These are phyloP conservation scores for Zoysia japonica DNA, from an alignment of 176 grass and related monocot species.

Conservation along the genomic window DNA sequence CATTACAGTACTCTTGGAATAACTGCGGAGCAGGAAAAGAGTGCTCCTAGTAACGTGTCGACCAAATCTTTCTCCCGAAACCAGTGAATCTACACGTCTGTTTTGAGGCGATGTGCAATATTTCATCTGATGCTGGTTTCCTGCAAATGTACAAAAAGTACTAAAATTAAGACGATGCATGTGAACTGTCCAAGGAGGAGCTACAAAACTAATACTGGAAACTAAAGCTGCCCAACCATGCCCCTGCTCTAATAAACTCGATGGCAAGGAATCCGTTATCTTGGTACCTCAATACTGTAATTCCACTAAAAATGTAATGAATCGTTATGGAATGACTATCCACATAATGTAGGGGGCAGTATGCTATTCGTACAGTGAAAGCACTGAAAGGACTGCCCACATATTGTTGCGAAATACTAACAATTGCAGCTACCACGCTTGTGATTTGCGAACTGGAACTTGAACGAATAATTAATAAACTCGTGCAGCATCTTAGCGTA, in stretches of 20 bases:
- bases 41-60: constrained; percentile 36
- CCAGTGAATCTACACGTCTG: constrained; percentile 26
- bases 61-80: constrained; percentile 38
- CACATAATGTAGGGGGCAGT: not conserved
- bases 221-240: not conserved
- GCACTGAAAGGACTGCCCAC: not conserved
- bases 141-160: constrained; percentile 35
- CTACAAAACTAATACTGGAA: not conserved
- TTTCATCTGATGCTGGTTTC: constrained; percentile 51
- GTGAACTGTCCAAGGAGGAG: not conserved
- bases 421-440: not conserved
- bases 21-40: constrained; percentile 35
- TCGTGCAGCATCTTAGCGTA: not conserved
- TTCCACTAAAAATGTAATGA: not conserved
- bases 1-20: constrained; percentile 26
- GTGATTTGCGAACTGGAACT: not conserved
- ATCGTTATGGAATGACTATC: not conserved
- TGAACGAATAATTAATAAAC: not conserved
- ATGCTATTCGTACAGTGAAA: not conserved
- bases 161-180: not conserved
- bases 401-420: not conserved
- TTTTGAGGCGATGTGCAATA: constrained; percentile 34
- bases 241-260: not conserved
- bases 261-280: not conserved
- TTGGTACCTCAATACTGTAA: not conserved